Base-by-base conservation (phyloP, 2,329 filamentous ascomycete species). In the Colletotrichum sp. region DNA sequence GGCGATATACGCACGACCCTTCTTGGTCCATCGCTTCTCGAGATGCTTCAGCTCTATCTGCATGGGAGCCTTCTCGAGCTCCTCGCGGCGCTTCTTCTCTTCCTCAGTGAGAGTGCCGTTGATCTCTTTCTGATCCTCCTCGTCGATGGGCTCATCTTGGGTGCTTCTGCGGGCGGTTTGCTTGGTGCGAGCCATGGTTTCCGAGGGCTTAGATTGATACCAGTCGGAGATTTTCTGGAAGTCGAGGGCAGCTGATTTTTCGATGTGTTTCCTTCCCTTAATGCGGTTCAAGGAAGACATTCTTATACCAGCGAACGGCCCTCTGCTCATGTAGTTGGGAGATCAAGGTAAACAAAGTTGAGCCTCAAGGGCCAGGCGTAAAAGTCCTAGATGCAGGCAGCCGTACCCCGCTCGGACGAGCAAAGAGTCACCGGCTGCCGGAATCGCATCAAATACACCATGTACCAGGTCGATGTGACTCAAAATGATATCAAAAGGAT, bases 11-110 rank as follows among this genome's bases (percentile, higher is more conserved):
- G 71, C 71, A 21, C 78, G 78, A 8, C 80, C 80, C 71, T 82
- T 80, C 44, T 79, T 79, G 63, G 81, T 82, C 71, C 79, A 82
- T 26, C 81, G 82, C 63, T 80, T 81, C 63, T 84, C 82, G 18
- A 84, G 80, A 64, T 84, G 80, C 74, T 83, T 83, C 69, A 84
- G 79, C 69, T 82, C 80, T 21, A 78, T 64, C 36, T 79, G 80
- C 80, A 81, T 81, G 24, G 79, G 80, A 12, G 79, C 78, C 60
- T 81, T 77, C 36, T 80, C 80, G 24, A 81, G 77, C 72, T 80
- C 80, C 49, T 78, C 77, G 12, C 77, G 77, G 34, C 77, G 78
- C 68, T 72, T 76, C 69, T 79, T 79, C 8, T 79, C 76, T 55
- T 80, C 78, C 18, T 80, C 78, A 39, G 74, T 78, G 21, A 80